Percentiles rank a stretch among this genome's conserved stretches.
Evolutionary conservation across 352 stramenopile species (phyloP).

Genomic region (Globisporangium barbulae): DNA sequence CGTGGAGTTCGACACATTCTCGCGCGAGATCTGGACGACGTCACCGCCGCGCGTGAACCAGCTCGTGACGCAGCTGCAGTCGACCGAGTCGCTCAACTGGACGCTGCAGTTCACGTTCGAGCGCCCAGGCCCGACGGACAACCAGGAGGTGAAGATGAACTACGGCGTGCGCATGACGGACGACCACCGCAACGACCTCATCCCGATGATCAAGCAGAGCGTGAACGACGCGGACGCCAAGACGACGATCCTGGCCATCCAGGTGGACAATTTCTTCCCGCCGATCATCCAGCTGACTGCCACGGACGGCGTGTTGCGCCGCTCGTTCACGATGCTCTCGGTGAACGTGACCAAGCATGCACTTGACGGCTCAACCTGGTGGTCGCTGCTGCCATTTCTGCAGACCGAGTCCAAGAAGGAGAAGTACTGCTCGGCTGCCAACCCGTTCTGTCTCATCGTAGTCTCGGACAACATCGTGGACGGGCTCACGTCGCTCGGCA

Average conservation of each 20-base stretch:
- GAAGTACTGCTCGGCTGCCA: conserved; percentile 42
- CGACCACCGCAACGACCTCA: conserved; percentile 58
- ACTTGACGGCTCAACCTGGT: conserved; percentile 56
- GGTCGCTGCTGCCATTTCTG: conserved; percentile 48
- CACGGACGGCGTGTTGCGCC: conserved; percentile 48
- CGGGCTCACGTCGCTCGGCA: conserved; percentile 70
- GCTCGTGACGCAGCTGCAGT: conserved; percentile 69
- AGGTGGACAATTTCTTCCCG: conserved; percentile 48
- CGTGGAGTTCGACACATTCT: conserved; percentile 78
- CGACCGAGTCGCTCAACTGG: conserved; percentile 65
- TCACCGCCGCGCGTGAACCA: conserved; percentile 72
- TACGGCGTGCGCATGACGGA: conserved; percentile 47
- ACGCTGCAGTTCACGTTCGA: conserved; percentile 68
- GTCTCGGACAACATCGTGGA: conserved; percentile 87
- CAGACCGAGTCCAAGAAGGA: conserved; percentile 17
- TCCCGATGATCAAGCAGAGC: conserved; percentile 72
- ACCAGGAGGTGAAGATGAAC: conserved; percentile 53
- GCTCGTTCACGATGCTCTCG: conserved; percentile 49
- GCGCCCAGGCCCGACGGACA: conserved; percentile 54
- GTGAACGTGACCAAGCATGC: conserved; percentile 64
- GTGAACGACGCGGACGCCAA: conserved; percentile 26
- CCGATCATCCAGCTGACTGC: conserved; percentile 73
- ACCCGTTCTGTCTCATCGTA: conserved; percentile 76
- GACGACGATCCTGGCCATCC: conserved; percentile 38
- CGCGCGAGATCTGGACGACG: conserved; percentile 62